Evolutionary conservation across 768 basidiomycete genomes (phyloP).

Genomic region (Collybia nuda): DNA sequence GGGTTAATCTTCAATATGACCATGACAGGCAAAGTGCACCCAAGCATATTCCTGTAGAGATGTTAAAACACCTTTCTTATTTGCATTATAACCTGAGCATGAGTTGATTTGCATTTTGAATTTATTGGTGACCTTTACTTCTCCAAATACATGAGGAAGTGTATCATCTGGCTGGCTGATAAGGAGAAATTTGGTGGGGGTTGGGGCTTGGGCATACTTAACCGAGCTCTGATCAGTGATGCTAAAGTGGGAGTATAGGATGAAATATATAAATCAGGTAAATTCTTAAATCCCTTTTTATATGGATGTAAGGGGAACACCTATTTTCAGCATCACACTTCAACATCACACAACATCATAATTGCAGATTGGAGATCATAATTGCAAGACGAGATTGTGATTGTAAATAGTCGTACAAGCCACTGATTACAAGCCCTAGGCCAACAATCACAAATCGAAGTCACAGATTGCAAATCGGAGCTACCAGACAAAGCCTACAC

Average conservation of each 20-base stretch:
- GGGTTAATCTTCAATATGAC: background rate
- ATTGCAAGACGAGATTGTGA: no score
- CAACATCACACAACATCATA: no score
- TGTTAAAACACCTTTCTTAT: background rate
- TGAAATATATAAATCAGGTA: background rate
- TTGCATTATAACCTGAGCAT: background rate
- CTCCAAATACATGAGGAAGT: background rate
- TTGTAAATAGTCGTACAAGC: no score
- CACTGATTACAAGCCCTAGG: no score
- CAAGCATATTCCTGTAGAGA: background rate
- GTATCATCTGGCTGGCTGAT: background rate
- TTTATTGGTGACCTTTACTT: background rate
- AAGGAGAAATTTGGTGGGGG: background rate
- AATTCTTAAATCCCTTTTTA: background rate
- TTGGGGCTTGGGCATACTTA: background rate
- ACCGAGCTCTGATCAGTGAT: background rate
- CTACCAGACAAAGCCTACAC: no score
- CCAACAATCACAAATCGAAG: no score
- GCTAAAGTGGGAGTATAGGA: background rate
- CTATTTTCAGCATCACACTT: no score
- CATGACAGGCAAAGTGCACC: constrained; percentile 1
- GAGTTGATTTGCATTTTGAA: background rate
- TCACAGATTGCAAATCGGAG: no score
- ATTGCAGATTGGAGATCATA: no score
- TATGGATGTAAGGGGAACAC: no score